Percentiles rank a stretch among this genome's conserved stretches.
Conservation (phyloP, 345 rosid genomes). For the Odontarrhena argentea region DNA sequence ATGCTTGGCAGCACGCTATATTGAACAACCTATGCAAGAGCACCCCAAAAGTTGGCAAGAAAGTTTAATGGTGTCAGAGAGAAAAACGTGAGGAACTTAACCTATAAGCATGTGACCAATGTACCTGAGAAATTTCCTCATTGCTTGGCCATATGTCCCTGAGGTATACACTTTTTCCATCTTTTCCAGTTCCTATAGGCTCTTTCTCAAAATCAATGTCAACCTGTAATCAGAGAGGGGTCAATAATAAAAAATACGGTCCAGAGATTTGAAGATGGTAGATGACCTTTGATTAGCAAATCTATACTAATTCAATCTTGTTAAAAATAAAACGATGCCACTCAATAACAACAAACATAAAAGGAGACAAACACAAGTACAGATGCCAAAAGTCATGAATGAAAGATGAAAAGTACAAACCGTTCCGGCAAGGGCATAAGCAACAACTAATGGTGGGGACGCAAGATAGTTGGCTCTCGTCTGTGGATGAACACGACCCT, state of each 20-base stretch:
- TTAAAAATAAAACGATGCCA: not conserved
- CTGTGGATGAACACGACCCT: slow-evolving; percentile 82
- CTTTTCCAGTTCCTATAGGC: slow-evolving; percentile 68
- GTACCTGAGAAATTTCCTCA: slow-evolving; percentile 76
- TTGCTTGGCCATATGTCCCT: slow-evolving; percentile 81
- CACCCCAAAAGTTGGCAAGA: slow-evolving; percentile 13
- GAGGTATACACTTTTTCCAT: slow-evolving; percentile 64
- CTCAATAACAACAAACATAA: not conserved
- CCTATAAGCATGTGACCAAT: not conserved
- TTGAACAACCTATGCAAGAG: slow-evolving; percentile 61
- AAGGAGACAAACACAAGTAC: slow-evolving; percentile 1
- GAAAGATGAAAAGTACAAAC: slow-evolving; percentile 27
- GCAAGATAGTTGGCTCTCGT: slow-evolving; percentile 92
- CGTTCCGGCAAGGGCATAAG: slow-evolving; percentile 90
- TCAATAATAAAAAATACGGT: not conserved
- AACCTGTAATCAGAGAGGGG: slow-evolving; percentile 47
- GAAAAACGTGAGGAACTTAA: not conserved
- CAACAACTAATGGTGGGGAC: slow-evolving; percentile 90
- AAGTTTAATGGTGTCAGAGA: not conserved
- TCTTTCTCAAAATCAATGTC: slow-evolving; percentile 87
- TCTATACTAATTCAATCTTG: slow-evolving; percentile 5
- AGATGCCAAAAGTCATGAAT: not conserved
- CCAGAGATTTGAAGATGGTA: not conserved
- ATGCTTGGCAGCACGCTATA: slow-evolving; percentile 69
- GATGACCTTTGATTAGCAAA: not conserved